Base-by-base conservation (phyloP, 306 rosid genomes). In the Vachellia collinsii region DNA sequence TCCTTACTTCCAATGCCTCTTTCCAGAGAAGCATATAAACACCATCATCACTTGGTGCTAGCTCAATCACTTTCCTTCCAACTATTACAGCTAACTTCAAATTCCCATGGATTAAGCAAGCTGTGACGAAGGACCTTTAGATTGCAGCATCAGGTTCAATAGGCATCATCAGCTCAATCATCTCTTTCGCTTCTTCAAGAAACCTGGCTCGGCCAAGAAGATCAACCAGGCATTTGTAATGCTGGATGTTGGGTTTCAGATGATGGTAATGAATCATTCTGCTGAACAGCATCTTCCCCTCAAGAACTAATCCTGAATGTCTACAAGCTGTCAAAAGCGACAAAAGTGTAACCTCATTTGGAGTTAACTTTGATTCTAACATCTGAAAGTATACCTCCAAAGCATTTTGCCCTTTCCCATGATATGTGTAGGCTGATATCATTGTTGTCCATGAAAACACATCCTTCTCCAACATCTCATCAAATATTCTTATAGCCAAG, bases 401-500 rank as follows among this genome's bases (percentile, higher is more conserved):
- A 67, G 86, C 80, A 22, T 7, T 53, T 29, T 46, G 19, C 34
- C 83, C 82, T 67, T 54, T 39, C 67, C 80, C 77, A 29, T 77
- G 82, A 68, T 46, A 77, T 8, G 79, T 84, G 19, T 64, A 84
- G 59, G 72, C 46, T 0, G 87, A 84, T 70, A 80, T 80, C 77
- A 72, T 56, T 46, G 77, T 59, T 22, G 85, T 84, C 80, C 87
- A 77, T 3, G 87, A 71, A 72, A 77, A 77, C 61, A 80, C 54
- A 66, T 80, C 82, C 76, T 72, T 84, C 16, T 65, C 23, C 75
- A 65, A 23, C 58, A 80, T 80, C 8, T 71, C 87, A 64, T 76
- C 53, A 53, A 84, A 80, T 22, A 65, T 3, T 42, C 75, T 72
- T 38, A 14, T 36, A 64, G 69, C 85, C 72, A 70, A 56, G 13